Conservation (phyloP, 2,329 filamentous ascomycete species). For the Geosmithia flava region DNA sequence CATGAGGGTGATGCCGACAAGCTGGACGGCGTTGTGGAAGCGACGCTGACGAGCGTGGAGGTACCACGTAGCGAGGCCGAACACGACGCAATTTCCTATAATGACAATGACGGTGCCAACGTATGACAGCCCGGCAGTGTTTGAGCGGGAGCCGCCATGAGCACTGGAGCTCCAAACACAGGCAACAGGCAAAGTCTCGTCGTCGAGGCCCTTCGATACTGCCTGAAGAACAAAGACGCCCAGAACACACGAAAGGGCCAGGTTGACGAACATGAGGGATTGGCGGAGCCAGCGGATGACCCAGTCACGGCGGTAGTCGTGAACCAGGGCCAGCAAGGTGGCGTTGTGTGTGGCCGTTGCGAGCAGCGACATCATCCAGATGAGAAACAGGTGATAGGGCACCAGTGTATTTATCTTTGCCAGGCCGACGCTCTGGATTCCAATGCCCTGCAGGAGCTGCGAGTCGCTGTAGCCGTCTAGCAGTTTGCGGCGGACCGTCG, state of each 20-base stretch:
- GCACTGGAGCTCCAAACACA: slow-evolving; percentile 37
- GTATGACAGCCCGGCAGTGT: slow-evolving; percentile 31
- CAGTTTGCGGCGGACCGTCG: slow-evolving; percentile 47
- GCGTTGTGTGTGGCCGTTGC: slow-evolving; percentile 55
- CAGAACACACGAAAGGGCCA: slow-evolving; percentile 42
- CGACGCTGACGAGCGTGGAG: slow-evolving; percentile 40
- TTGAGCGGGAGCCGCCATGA: slow-evolving; percentile 19
- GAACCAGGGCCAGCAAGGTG: slow-evolving; percentile 50
- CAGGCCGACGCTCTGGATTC: slow-evolving; percentile 52
- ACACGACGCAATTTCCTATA: slow-evolving; percentile 43
- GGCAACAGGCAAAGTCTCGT: slow-evolving; percentile 43
- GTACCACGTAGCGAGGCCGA: slow-evolving; percentile 50
- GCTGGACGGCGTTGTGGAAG: slow-evolving; percentile 42
- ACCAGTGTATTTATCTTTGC: slow-evolving; percentile 45
- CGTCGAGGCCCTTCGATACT: slow-evolving; percentile 36
- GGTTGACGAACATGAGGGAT: slow-evolving; percentile 52
- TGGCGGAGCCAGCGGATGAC: slow-evolving; percentile 55
- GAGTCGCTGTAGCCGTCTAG: slow-evolving; percentile 55
- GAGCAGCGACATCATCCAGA: slow-evolving; percentile 55
- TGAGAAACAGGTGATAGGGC: slow-evolving; percentile 59
- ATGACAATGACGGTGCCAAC: slow-evolving; percentile 51
- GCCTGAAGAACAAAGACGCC: slow-evolving; percentile 44
- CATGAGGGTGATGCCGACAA: slow-evolving; percentile 41
- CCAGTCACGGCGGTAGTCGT: slow-evolving; percentile 55
- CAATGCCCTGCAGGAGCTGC: slow-evolving; percentile 57